phyloP scores from a whole-genome alignment of 257 asterid genomes.

The Scutellaria baicalensis region DNA sequence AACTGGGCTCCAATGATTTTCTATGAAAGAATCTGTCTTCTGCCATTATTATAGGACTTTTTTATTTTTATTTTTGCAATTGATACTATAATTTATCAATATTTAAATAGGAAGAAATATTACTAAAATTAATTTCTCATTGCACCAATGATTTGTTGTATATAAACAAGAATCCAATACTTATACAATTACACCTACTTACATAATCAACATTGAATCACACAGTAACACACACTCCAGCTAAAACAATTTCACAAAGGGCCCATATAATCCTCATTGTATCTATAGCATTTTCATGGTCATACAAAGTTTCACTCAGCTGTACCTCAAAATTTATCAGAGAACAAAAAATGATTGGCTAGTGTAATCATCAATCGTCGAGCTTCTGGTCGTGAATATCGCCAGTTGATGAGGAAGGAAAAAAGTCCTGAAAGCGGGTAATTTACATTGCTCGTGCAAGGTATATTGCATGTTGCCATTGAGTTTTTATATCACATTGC shows the following conservation, averaged over 20 bases:
- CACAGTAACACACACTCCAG: constrained; percentile 2
- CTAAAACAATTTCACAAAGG: constrained; percentile 3
- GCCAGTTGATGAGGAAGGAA: constrained; percentile 12
- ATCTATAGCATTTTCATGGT: background rate
- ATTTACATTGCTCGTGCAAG: constrained; percentile 11
- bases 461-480: background rate
- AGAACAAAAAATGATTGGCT: constrained; percentile 7
- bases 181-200: constrained; percentile 22
- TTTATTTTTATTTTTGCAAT: too few relatives aligned
- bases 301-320: constrained; percentile 2
- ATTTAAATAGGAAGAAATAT: background rate
- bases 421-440: constrained; percentile 7
- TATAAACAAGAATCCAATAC: constrained; percentile 13
- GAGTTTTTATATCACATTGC: constrained; percentile 40
- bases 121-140: background rate
- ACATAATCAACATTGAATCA: constrained; percentile 11
- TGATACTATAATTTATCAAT: too few relatives aligned
- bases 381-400: constrained; percentile 10
- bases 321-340: constrained; percentile 1
- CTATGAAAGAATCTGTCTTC: background rate
- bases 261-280: background rate
- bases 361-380: constrained; percentile 5
- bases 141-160: constrained; percentile 4
- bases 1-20: background rate
- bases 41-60: background rate